phyloP scores from a whole-genome alignment of 2,329 filamentous ascomycete species.

The Fusarium goolgardi region DNA sequence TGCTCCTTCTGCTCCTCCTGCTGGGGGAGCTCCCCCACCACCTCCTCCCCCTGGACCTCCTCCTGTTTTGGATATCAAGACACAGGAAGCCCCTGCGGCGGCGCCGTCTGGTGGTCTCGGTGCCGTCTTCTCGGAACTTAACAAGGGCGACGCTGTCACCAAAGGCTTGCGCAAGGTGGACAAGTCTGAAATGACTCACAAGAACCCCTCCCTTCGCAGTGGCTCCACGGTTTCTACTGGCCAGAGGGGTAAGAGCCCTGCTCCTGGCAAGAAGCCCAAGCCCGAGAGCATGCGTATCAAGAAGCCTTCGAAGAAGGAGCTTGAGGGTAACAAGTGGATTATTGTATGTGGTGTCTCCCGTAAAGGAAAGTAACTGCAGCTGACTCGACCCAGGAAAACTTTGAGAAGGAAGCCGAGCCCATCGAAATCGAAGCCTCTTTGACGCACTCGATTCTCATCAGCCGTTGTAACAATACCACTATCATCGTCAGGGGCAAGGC shows the following conservation, averaged over 20 bases:
- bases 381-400: slow-evolving; percentile 77
- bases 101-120: slow-evolving; percentile 77
- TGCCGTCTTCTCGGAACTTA: slow-evolving; percentile 92
- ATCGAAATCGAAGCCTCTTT: slow-evolving; percentile 85
- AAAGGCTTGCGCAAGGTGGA: slow-evolving; percentile 92
- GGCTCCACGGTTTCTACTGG: slow-evolving; percentile 75
- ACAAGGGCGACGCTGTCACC: slow-evolving; percentile 89
- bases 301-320: slow-evolving; percentile 81
- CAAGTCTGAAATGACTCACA: slow-evolving; percentile 96
- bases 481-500: slow-evolving; percentile 92
- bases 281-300: slow-evolving; percentile 86
- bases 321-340: slow-evolving; percentile 93
- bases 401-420: slow-evolving; percentile 77
- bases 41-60: slow-evolving; percentile 72
- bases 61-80: slow-evolving; percentile 71
- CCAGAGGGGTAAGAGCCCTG: slow-evolving; percentile 81
- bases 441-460: slow-evolving; percentile 90
- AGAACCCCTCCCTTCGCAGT: slow-evolving; percentile 89
- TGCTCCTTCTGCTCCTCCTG: slow-evolving; percentile 64
- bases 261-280: slow-evolving; percentile 88
- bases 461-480: slow-evolving; percentile 89
- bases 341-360: slow-evolving; percentile 66
- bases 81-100: slow-evolving; percentile 49
- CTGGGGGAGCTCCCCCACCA: slow-evolving; percentile 62
- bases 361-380: slow-evolving; percentile 3